Evolutionary conservation across 768 basidiomycete species (phyloP).

Genomic region (Leucogyrophana mollusca): DNA sequence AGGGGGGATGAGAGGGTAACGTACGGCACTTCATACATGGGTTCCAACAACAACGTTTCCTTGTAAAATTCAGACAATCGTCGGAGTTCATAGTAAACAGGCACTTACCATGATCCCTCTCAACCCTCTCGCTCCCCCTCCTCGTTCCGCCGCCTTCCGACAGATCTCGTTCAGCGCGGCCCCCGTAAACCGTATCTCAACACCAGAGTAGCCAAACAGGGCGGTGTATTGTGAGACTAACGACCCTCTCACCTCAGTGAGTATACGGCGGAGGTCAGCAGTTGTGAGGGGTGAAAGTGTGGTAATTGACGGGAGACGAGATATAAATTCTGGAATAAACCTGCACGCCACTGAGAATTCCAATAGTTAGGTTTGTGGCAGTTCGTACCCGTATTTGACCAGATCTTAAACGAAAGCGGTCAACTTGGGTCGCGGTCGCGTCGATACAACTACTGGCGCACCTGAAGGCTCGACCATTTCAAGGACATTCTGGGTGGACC

Average conservation of each 20-base stretch:
- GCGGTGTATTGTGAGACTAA: constrained; percentile 87
- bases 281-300: constrained; percentile 78
- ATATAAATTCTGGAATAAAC: constrained; percentile 95
- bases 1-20: constrained; percentile 29
- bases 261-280: constrained; percentile 81
- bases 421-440: not conserved
- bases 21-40: constrained; percentile 93
- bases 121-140: constrained; percentile 88
- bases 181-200: constrained; percentile 85
- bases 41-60: constrained; percentile 81
- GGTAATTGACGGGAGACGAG: constrained; percentile 89
- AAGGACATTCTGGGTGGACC: constrained; percentile 50
- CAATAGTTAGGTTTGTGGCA: not conserved
- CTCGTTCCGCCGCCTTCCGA: constrained; percentile 70
- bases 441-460: constrained; percentile 24
- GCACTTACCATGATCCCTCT: constrained; percentile 78
- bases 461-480: constrained; percentile 74
- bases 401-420: constrained; percentile 53
- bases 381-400: constrained; percentile 71
- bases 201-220: constrained; percentile 79
- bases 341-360: constrained; percentile 32
- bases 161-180: constrained; percentile 82
- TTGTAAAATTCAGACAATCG: constrained; percentile 24
- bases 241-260: constrained; percentile 91
- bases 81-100: not conserved